Percentiles rank a stretch among this genome's conserved stretches.
These are phyloP conservation scores for Yarrowia alimentaria DNA, from an alignment of 805 yeast genomes.

Conservation along the genomic window DNA sequence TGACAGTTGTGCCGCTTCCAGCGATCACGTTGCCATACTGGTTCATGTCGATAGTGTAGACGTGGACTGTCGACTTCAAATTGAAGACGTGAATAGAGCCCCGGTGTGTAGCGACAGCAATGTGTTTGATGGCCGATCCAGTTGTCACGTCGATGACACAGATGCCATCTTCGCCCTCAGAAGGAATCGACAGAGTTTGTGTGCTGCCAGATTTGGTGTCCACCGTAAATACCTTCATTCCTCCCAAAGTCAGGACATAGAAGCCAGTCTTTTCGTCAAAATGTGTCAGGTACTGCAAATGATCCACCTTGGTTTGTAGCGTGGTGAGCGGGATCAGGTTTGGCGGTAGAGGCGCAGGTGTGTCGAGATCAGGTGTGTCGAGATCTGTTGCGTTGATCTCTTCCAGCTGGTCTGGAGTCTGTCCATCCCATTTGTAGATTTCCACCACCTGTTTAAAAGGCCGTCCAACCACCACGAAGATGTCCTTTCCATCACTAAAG, in stretches of 20 bases:
- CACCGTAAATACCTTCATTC: conserved; percentile 12
- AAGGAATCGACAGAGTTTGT: background rate
- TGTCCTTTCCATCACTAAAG: conserved; percentile 12
- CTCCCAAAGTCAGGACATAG: conserved; percentile 12
- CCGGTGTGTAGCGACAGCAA: conserved; percentile 18
- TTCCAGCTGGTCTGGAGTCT: background rate
- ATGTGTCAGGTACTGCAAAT: conserved; percentile 17
- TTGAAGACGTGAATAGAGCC: conserved; percentile 17
- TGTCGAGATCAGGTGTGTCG: background rate
- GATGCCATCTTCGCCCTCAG: conserved; percentile 11
- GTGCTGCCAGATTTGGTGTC: background rate
- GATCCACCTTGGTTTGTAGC: conserved; percentile 6
- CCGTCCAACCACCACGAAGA: background rate
- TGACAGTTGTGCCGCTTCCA: conserved; percentile 16
- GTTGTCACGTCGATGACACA: conserved; percentile 8
- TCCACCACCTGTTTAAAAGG: background rate
- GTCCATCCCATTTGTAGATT: conserved; percentile 18
- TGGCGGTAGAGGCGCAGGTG: background rate
- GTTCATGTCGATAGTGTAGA: conserved; percentile 19
- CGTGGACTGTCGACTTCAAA: background rate
- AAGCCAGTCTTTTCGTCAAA: conserved; percentile 19
- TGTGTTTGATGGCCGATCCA: conserved; percentile 1
- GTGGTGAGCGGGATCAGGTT: background rate
- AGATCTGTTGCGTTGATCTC: background rate
- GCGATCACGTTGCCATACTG: conserved; percentile 27